Evolutionary conservation across 345 rosid species (phyloP).

Genomic region (Barbarea vulgaris): DNA sequence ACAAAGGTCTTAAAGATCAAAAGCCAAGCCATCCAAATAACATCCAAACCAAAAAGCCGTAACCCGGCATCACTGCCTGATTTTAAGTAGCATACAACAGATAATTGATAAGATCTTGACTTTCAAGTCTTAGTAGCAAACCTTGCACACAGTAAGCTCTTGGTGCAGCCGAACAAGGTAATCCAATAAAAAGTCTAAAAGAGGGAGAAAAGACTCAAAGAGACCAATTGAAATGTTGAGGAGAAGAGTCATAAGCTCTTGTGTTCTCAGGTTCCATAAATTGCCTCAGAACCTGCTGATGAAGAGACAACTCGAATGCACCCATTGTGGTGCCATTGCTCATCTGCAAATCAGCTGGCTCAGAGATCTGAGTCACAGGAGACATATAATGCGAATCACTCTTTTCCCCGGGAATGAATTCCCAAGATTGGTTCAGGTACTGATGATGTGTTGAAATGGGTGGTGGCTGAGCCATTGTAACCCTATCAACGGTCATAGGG

Average conservation of each 20-base stretch:
- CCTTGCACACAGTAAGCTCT: constrained; percentile 24
- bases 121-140: constrained; percentile 22
- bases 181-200: background rate
- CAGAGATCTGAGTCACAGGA: constrained; percentile 51
- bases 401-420: constrained; percentile 51
- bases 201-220: constrained; percentile 43
- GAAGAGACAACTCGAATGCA: constrained; percentile 50
- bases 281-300: constrained; percentile 59
- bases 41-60: background rate
- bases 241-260: constrained; percentile 50
- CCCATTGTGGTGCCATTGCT: constrained; percentile 37
- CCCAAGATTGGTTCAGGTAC: constrained; percentile 57
- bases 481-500: constrained; percentile 10
- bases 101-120: constrained; percentile 8
- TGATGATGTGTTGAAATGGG: constrained; percentile 45
- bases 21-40: constrained; percentile 16
- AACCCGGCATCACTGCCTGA: constrained; percentile 15
- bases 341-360: constrained; percentile 44
- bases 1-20: constrained; percentile 10
- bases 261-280: constrained; percentile 59
- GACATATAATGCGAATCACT: constrained; percentile 39
- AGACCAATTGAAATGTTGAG: constrained; percentile 66
- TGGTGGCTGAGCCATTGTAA: constrained; percentile 55
- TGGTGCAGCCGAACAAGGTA: constrained; percentile 12
- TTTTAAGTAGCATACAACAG: constrained; percentile 13